Base-by-base conservation (phyloP, 257 asterid species). In the Paulownia fortunei region DNA sequence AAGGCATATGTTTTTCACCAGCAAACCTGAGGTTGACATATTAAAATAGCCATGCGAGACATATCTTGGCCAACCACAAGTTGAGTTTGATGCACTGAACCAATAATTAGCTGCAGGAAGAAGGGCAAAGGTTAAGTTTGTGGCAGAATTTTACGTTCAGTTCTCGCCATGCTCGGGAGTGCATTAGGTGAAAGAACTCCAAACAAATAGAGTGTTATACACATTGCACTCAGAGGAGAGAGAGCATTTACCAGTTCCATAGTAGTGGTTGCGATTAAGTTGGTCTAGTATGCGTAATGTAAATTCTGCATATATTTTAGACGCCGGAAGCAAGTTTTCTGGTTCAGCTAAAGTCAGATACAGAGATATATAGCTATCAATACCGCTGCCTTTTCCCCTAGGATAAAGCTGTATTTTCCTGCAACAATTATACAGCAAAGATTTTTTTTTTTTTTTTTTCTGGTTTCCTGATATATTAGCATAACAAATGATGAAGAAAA, bases 321-420 rank as follows among this genome's bases (percentile, higher is more conserved):
- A 24, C 46, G 76, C 67, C 2, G 81, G 82, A 73, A 89, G 79
- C 61, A 90, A 74, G 73, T 78, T 76, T 42, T 80, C 77, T 0
- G 94, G 89, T 66, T 84, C 91, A 12, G 91, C 91, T 66, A 90
- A 80, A 79, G 85, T 75, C 80, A 91, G 82, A 84, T 85, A 91
- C 41, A 89, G 63, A 64, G 97, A 93, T 27, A 87, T 5, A 58
- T 83, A 75, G 75, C 47, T 82, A 49, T 84, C 92, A 30, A 52
- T 21, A 1, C 98, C 97, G 39, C 83, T 86, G 18, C 87, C 92
- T 77, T 86, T 89, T 42, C 97, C 98, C 66, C 62, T 80, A 2
- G 90, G 89, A 67, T 93, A 79, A 42, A 89, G 27, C 62, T 88
- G 92, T 44, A 93, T 74, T 71, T 89, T 91, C 98, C 97, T 92